phyloP scores from a whole-genome alignment of 116 monocot genomes.

The Phalaenopsis hybrid region DNA sequence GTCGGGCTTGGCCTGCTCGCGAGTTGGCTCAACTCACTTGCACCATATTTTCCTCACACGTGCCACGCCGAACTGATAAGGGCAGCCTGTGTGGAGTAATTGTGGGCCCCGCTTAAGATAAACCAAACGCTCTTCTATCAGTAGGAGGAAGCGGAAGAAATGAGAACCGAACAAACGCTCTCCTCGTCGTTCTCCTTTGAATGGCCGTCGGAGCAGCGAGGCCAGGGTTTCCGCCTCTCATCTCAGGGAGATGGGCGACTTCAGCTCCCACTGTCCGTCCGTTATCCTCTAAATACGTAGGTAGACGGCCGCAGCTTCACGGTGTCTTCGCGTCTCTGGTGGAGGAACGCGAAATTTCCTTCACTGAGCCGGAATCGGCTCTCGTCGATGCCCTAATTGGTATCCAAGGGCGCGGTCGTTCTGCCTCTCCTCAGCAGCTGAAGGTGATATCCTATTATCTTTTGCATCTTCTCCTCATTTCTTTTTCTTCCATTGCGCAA shows the following conservation, averaged over 20 bases:
- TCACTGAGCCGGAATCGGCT: slow-evolving; percentile 53
- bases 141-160: too few relatives aligned
- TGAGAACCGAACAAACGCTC: not conserved
- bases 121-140: too few relatives aligned
- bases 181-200: not conserved
- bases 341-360: slow-evolving; percentile 23
- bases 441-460: slow-evolving; percentile 28
- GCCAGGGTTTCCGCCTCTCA: slow-evolving; percentile 13
- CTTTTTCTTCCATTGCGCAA: not conserved
- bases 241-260: not conserved
- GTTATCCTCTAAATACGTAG: not conserved
- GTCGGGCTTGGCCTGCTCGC: too few relatives aligned
- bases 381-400: slow-evolving; percentile 88
- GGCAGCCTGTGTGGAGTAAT: too few relatives aligned
- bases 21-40: too few relatives aligned
- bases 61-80: too few relatives aligned
- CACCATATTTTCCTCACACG: too few relatives aligned
- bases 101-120: too few relatives aligned
- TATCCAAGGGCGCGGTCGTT: slow-evolving; percentile 81
- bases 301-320: not conserved
- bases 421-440: slow-evolving; percentile 59
- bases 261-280: not conserved
- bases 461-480: not conserved
- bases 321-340: slow-evolving; percentile 34
- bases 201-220: slow-evolving; percentile 18